phyloP scores from a whole-genome alignment of 176 grass and related monocot genomes.

The Cenchrus purpureus region DNA sequence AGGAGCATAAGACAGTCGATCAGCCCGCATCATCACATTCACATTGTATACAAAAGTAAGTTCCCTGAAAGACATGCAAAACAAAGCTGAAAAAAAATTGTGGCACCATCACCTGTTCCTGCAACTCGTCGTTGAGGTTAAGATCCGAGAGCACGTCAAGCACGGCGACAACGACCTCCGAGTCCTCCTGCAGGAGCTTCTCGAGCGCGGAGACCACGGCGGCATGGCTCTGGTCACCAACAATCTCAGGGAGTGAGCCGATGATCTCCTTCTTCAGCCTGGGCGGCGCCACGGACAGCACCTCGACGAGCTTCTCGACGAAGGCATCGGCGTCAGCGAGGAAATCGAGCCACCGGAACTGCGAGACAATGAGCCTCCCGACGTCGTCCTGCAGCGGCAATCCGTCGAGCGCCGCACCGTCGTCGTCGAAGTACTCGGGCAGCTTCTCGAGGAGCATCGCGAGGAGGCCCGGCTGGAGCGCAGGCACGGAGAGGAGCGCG shows the following conservation, averaged over 20 bases:
- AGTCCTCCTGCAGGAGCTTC: slow-evolving; percentile 78
- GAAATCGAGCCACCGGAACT: slow-evolving; percentile 88
- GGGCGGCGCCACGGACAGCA: slow-evolving; percentile 81
- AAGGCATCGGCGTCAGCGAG: slow-evolving; percentile 69
- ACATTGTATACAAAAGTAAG: background rate
- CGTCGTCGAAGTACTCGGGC: slow-evolving; percentile 79
- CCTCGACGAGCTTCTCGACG: slow-evolving; percentile 67
- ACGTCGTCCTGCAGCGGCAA: slow-evolving; percentile 72
- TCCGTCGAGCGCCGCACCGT: slow-evolving; percentile 33
- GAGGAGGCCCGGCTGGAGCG: slow-evolving; percentile 72
- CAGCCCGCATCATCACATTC: slow-evolving; percentile 7
- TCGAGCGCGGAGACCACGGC: slow-evolving; percentile 64
- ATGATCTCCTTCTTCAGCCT: slow-evolving; percentile 93
- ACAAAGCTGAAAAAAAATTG: slow-evolving; percentile 23
- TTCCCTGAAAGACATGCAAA: background rate
- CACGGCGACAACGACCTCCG: slow-evolving; percentile 68
- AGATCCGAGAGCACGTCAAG: slow-evolving; percentile 81
- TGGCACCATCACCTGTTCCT: slow-evolving; percentile 68
- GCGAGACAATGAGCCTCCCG: slow-evolving; percentile 67
- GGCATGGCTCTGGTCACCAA: slow-evolving; percentile 74
- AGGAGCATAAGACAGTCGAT: slow-evolving; percentile 10
- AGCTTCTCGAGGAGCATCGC: slow-evolving; percentile 86
- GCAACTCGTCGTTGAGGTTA: slow-evolving; percentile 70
- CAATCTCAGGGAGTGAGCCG: slow-evolving; percentile 85
- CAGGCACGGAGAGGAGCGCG: slow-evolving; percentile 69